Evolutionary conservation across 2,329 filamentous ascomycete species (phyloP), one percentile per base, ranked within the genome.

Genomic region (Cordyceps tenuipes): DNA sequence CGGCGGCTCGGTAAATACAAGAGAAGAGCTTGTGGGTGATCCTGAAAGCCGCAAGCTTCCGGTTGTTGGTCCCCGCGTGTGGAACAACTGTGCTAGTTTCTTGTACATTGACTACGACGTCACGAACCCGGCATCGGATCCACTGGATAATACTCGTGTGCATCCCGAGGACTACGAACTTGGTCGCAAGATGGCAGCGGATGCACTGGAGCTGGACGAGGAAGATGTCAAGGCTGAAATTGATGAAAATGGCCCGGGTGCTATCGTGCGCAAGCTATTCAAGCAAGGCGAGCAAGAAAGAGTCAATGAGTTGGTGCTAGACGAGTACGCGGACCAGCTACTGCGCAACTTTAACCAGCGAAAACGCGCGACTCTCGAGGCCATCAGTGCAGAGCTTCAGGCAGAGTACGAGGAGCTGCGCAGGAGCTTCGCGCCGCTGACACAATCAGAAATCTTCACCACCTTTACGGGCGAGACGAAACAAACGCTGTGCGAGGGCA

Each of bases 81-180:
- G 91, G 87, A 91, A 91, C 72, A 99, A 99, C 72, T 97, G 91
- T 69, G 92, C 94, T 61, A 97, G 92, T 76, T 97, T 97, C 77
- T 76, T 99, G 41, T 95, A 86, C 70, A 90, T 99, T 62, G 86
- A 89, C 58, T 97, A 91, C 69, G 92, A 97, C 65, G 81, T 85
- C n/a, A 85, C 87, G 15, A 91, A 90, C 66, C 82, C 87, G 1
- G 82, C 89, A 15, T 90, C 92, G 0, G 94, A 99, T 70, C 96
- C 95, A 61, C 81, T 99, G 29, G 94, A 99, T 74, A 96, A 94
- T 70, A 99, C 94, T 51, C 89, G 94, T 77, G 91, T 99, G 19
- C 94, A 99, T 69, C 94, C 94, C 1, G 94, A 99, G 77, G 94
- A 99, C 71, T 99, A 99, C 73, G 94, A 99, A 66, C 87, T 99